Base-by-base conservation (phyloP, 2,329 filamentous ascomycete genomes). In the Trichoderma breve region DNA sequence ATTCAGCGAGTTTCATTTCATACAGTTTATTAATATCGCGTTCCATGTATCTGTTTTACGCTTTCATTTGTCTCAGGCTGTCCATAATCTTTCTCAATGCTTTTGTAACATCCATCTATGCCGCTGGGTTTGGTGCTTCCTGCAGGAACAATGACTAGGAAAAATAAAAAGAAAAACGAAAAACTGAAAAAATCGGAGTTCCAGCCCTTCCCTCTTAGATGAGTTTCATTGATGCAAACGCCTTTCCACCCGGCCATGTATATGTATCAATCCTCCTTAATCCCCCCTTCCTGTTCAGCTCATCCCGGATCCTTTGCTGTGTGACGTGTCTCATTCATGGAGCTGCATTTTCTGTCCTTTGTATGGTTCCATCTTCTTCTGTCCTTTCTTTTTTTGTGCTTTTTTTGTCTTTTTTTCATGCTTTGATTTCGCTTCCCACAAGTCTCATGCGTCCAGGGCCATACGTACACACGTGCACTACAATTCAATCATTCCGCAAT, bases 51-150 rank as follows among this genome's bases (percentile, higher is more conserved):
- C 34, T 47, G 55, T 36, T 65, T 51, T 66, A 66, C 69, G 70
- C 68, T 73, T 63, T 71, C 61, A 67, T 73, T 63, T 69, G 68
- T 72, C 51, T 71, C 47, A 28, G 60, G 57, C 64, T 64, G 64
- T 69, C 55, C 70, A 47, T 73, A 66, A 76, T 74, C 70, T 75
- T 62, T 73, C 73, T 75, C 70, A 70, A 74, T 75, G 72, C 73
- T 73, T 73, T 75, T 76, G 21, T 68, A 70, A 73, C 71, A 73
- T 73, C 71, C 73, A 65, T 75, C 74, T 75, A 76, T 76, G 68
- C 71, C 73, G 73, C 73, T 72, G 53, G 66, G 57, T n/a, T 43
- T 43, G 36, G 36, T 70, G 65, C 71, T 72, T 21, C 32, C 51
- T 65, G 58, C 70, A 72, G 34, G 66, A 71, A 67, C 61, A 64